phyloP scores from a whole-genome alignment of 116 monocot genomes.

The Posidonia oceanica region DNA sequence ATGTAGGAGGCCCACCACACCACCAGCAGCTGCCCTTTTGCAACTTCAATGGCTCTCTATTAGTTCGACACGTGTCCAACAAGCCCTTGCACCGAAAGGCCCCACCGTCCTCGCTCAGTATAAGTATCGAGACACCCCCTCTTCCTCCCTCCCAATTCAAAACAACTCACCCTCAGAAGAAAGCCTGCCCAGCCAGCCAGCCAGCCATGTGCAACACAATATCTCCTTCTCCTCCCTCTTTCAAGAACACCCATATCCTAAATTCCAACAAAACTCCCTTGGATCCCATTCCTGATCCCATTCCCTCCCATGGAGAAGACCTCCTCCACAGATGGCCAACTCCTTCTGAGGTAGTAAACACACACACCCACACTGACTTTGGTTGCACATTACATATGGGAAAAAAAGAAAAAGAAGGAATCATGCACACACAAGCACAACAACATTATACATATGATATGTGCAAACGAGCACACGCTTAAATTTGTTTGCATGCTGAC shows the following conservation, averaged over 20 bases:
- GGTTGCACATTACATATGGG: constrained; percentile 5
- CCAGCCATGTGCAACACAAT: constrained; percentile 16
- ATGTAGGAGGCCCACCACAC: neutral
- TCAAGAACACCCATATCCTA: constrained; percentile 7
- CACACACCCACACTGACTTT: neutral
- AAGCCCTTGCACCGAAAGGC: no score
- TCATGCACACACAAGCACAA: neutral
- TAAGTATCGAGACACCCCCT: constrained; percentile 3
- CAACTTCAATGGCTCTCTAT: neutral
- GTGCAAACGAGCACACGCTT: neutral
- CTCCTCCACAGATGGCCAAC: constrained; percentile 49
- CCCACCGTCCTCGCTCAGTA: neutral
- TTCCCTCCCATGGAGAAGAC: constrained; percentile 8
- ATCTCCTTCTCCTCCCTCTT: neutral
- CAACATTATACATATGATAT: neutral
- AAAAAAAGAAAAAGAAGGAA: no score
- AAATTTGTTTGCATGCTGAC: neutral
- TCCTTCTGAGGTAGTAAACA: constrained; percentile 29
- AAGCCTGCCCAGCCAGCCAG: neutral
- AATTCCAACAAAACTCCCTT: constrained; percentile 1
- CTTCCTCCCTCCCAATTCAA: constrained; percentile 13
- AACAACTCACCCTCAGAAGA: neutral
- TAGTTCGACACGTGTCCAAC: neutral
- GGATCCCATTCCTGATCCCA: constrained; percentile 2
- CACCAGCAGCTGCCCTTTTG: no score